phyloP scores from a whole-genome alignment of 1,139 yeast species.

The Candida freyschussii region DNA sequence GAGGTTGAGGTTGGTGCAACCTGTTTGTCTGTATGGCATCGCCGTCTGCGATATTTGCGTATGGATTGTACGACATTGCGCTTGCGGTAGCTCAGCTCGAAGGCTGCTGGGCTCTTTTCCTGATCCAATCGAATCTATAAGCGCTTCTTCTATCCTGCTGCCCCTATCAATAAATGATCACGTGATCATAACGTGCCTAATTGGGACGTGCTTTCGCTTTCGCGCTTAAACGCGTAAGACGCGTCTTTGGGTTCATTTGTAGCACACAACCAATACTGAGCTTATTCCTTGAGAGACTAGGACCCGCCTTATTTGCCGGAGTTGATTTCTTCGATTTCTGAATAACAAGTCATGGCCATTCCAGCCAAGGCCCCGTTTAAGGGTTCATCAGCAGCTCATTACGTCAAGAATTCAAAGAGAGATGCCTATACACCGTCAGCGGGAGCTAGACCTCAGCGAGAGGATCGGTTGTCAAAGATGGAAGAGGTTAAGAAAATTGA shows the following conservation, averaged over 20 bases:
- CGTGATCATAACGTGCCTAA: slow-evolving; percentile 4
- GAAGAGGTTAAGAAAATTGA: slow-evolving; percentile 55
- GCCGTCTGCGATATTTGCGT: slow-evolving; percentile 24
- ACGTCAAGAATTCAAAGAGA: slow-evolving; percentile 40
- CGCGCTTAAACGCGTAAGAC: slow-evolving; percentile 5
- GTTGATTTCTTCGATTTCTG: no score
- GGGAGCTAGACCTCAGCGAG: slow-evolving; percentile 5
- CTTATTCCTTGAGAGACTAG: no score
- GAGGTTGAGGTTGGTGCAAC: slow-evolving; percentile 26
- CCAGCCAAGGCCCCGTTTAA: slow-evolving; percentile 28
- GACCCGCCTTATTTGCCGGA: no score
- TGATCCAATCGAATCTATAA: no score
- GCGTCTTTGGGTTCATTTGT: slow-evolving; percentile 1
- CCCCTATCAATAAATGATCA: no score
- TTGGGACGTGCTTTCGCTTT: slow-evolving; percentile 6
- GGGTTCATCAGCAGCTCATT: slow-evolving; percentile 54
- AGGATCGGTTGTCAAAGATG: slow-evolving; percentile 17
- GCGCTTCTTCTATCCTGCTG: no score
- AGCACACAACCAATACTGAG: slow-evolving; percentile 4
- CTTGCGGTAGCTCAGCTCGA: no score
- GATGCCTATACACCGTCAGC: slow-evolving; percentile 29
- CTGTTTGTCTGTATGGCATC: slow-evolving; percentile 13
- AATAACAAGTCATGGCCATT: no score
- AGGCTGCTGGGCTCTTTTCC: no score
- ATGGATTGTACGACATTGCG: slow-evolving; percentile 37